Conservation (phyloP, 768 basidiomycete genomes). For the Lentinula sp. region DNA sequence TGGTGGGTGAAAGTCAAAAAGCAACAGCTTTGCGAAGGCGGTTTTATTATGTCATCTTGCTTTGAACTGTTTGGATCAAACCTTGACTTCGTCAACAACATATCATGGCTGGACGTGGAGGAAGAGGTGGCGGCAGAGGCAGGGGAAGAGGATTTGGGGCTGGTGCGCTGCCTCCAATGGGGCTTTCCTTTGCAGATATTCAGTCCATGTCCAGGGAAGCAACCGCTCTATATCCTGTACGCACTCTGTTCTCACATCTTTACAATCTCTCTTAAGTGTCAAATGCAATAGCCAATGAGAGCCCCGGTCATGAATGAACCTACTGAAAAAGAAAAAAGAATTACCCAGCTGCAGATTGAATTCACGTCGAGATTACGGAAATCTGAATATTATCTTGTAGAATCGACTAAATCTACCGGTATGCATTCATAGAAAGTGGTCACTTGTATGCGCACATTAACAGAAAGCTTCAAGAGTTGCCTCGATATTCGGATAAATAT, state of each 20-base stretch:
- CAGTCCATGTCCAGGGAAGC: slow-evolving; percentile 72
- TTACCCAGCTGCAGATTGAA: slow-evolving; percentile 61
- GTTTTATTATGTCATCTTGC: neutral
- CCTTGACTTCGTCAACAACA: neutral
- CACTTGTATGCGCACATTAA: neutral
- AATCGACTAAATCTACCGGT: slow-evolving; percentile 63
- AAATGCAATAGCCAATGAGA: slow-evolving; percentile 47
- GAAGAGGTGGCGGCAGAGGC: slow-evolving; percentile 36
- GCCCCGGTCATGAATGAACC: slow-evolving; percentile 68
- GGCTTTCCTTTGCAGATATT: slow-evolving; percentile 74
- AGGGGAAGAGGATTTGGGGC: slow-evolving; percentile 49
- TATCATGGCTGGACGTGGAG: slow-evolving; percentile 35
- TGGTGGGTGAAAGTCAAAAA: neutral
- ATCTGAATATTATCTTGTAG: slow-evolving; percentile 72
- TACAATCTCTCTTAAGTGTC: slow-evolving; percentile 1
- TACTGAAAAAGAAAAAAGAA: slow-evolving; percentile 57
- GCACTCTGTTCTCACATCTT: slow-evolving; percentile 16
- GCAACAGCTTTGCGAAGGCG: neutral
- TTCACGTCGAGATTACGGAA: slow-evolving; percentile 59
- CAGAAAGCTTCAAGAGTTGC: slow-evolving; percentile 43
- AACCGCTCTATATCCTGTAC: slow-evolving; percentile 76
- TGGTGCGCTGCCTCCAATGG: slow-evolving; percentile 59
- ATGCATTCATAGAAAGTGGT: neutral
- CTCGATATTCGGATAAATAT: slow-evolving; percentile 84
- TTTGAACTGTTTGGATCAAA: neutral